Conservation (phyloP, 805 yeast species). For the Cyberlindnera saturnus region DNA sequence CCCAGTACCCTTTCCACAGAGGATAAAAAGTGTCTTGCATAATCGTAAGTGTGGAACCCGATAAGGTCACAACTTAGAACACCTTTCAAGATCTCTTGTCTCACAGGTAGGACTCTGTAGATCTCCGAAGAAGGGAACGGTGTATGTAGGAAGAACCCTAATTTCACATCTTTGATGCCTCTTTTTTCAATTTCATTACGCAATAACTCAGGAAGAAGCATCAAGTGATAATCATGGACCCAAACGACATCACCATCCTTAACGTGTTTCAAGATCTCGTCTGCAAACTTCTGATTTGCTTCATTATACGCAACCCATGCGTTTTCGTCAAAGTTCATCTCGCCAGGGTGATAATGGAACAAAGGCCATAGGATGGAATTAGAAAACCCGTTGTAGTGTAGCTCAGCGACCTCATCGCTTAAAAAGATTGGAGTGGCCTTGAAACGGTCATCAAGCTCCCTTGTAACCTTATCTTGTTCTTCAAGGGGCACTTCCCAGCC, state of each 20-base stretch:
- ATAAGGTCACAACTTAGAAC: conserved; percentile 89
- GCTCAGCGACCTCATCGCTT: conserved; percentile 84
- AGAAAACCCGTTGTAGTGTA: conserved; percentile 94
- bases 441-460: conserved; percentile 69
- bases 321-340: conserved; percentile 93
- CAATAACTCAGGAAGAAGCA: conserved; percentile 88
- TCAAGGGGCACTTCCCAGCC: conserved; percentile 78
- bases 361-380: conserved; percentile 96
- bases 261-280: conserved; percentile 60
- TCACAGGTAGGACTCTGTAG: conserved; percentile 90
- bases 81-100: conserved; percentile 87
- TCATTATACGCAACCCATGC: conserved; percentile 98
- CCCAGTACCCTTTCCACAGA: conserved; percentile 81
- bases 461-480: conserved; percentile 63
- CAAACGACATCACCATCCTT: conserved; percentile 85
- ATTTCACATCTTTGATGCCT: conserved; percentile 49
- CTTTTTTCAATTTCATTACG: conserved; percentile 50
- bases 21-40: conserved; percentile 91
- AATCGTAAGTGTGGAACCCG: conserved; percentile 99
- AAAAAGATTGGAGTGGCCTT: conserved; percentile 87
- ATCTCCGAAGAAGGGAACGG: conserved; percentile 98
- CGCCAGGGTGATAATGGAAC: conserved; percentile 98
- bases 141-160: conserved; percentile 94
- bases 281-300: conserved; percentile 81
- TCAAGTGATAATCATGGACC: conserved; percentile 97